These are phyloP conservation scores for Diaporthe australafricana DNA, from an alignment of 2,329 filamentous ascomycete species.

Conservation along the genomic window DNA sequence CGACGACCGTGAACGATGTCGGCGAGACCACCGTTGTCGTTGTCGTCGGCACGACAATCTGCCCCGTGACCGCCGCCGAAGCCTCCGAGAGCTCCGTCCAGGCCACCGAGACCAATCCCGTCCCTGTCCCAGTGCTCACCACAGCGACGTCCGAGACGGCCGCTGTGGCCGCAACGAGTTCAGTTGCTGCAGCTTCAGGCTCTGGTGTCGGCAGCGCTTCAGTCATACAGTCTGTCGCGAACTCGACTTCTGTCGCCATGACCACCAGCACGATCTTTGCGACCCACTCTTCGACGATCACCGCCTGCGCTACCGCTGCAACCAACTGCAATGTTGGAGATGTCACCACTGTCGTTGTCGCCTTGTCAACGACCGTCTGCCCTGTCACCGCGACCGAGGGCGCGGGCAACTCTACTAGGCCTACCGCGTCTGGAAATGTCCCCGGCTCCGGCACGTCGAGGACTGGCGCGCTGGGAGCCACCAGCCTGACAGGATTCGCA, in stretches of 20 bases:
- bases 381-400: slow-evolving; percentile 30
- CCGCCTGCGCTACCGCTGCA: slow-evolving; percentile 22
- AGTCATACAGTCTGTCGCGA: background rate
- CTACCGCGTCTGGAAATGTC: background rate
- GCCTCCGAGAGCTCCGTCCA: slow-evolving; percentile 20
- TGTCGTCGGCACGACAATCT: slow-evolving; percentile 33
- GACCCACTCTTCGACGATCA: slow-evolving; percentile 29
- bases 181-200: background rate
- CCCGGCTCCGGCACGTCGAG: background rate
- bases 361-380: slow-evolving; percentile 32
- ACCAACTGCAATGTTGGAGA: slow-evolving; percentile 30
- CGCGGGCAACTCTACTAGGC: slow-evolving; percentile 3
- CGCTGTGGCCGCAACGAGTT: background rate
- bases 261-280: slow-evolving; percentile 36
- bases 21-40: slow-evolving; percentile 37
- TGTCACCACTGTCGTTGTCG: slow-evolving; percentile 24
- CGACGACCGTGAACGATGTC: slow-evolving; percentile 24
- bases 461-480: slow-evolving; percentile 4
- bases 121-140: slow-evolving; percentile 20
- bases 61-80: slow-evolving; percentile 35
- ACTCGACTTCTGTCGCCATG: slow-evolving; percentile 5
- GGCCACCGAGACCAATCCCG: slow-evolving; percentile 2
- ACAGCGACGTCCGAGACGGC: slow-evolving; percentile 30
- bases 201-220: slow-evolving; percentile 5
- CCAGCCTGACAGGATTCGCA: background rate